These are phyloP conservation scores for Ganoderma lucidum DNA, from an alignment of 1,284 basidiomycete genomes.

Conservation along the genomic window DNA sequence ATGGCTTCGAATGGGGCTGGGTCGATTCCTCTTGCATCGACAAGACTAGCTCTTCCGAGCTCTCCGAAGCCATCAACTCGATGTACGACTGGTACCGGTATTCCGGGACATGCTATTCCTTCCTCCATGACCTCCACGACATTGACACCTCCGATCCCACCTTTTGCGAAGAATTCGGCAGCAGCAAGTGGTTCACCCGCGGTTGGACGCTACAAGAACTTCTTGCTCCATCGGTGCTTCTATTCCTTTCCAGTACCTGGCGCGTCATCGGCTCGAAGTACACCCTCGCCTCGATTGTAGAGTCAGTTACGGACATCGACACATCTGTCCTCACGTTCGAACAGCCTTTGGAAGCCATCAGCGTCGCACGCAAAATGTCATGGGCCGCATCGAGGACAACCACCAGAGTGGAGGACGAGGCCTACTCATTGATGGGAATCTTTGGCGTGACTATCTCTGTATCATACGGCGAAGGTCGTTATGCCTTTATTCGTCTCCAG, in stretches of 20 bases:
- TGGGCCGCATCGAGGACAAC: constrained; percentile 18
- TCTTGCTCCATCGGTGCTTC: constrained; percentile 8
- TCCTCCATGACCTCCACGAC: constrained; percentile 19
- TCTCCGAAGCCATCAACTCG: constrained; percentile 19
- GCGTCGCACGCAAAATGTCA: constrained; percentile 16
- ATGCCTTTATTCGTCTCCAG: constrained; percentile 20
- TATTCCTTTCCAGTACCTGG: constrained; percentile 15
- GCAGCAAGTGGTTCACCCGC: constrained; percentile 15
- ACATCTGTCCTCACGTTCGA: background rate
- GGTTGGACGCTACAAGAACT: constrained; percentile 15
- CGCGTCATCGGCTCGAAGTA: constrained; percentile 14
- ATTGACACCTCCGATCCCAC: background rate
- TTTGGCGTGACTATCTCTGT: constrained; percentile 16
- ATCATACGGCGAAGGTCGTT: constrained; percentile 16
- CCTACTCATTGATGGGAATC: constrained; percentile 22
- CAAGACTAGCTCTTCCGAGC: constrained; percentile 20
- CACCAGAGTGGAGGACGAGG: constrained; percentile 14
- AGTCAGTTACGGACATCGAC: constrained; percentile 10
- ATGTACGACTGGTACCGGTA: constrained; percentile 19
- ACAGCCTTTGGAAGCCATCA: constrained; percentile 2
- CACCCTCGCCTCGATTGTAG: constrained; percentile 5
- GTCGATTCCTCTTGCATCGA: constrained; percentile 14
- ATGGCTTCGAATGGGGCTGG: constrained; percentile 16
- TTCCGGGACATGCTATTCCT: constrained; percentile 10
- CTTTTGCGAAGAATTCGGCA: constrained; percentile 1